Base-by-base conservation (phyloP, 352 stramenopile genomes). In the Globisporangium polare region DNA sequence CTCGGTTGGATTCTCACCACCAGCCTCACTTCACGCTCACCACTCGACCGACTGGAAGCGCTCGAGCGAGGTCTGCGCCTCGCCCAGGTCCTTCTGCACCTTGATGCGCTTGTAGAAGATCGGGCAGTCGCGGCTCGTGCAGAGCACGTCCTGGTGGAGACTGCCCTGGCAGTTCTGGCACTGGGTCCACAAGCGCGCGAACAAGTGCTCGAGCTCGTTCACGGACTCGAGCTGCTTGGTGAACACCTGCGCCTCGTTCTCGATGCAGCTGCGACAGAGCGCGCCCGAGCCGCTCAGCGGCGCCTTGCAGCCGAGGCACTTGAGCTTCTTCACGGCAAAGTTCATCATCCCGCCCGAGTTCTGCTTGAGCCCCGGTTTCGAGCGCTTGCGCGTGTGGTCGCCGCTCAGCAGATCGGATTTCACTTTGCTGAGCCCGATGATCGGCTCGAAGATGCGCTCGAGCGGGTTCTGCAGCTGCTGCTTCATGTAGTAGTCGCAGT, bases 51-150 rank as follows among this genome's bases (percentile, higher is more conserved):
- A 88, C 61, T 93, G 77, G 71, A 99, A 99, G 66, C 94, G 94
- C 62, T 99, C 94, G 53, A 99, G 73, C 50, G 93, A 79, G 5
- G 94, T 81, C 69, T 99, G 94, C 5, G 90, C 89, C 58, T 98
- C 86, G 50, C 90, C 83, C 57, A 99, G 89, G 63, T 99, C 98
- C 67, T 98, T 98, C 75, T 99, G 95, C 33, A 99, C 97, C 83
- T 99, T 99, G 73, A 99, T 99, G 58, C 98, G 92, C 69, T 99
- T 98, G 81, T 99, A 99, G 72, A 99, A 99, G 64, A 99, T 99
- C 33, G 95, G 94, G 60, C 98, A 99, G 66, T 99, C 98, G 68
- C 97, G 94, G 66, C 94, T 98, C 42, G 94, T 97, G 79, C 97
- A 99, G n/a, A 96, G 71, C 66, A 94, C 87, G 43, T 93, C 84